A percentile compares a stretch with the other conserved stretches of the same genome.
Evolutionary conservation across 2,329 filamentous ascomycete species (phyloP).

Genomic region (Paecilomyces sp.): DNA sequence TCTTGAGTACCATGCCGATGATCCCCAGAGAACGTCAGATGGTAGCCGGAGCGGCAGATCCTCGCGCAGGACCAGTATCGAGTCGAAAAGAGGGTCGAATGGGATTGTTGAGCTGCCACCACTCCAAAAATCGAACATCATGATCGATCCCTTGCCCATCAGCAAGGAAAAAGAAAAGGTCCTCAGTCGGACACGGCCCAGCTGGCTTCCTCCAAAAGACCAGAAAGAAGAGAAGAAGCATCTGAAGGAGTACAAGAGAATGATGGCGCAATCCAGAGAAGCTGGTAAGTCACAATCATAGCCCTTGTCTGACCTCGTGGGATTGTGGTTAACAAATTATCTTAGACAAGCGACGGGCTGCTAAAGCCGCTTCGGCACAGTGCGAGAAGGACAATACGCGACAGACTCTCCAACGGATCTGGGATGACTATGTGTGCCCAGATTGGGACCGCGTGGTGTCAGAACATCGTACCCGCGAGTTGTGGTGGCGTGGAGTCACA

Average conservation of each 20-base stretch:
- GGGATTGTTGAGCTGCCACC: constrained; percentile 48
- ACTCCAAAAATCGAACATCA: constrained; percentile 55
- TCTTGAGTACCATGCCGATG: constrained; percentile 51
- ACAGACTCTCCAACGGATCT: constrained; percentile 51
- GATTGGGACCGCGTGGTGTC: constrained; percentile 51
- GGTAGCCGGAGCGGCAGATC: constrained; percentile 38
- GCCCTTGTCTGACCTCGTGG: not conserved
- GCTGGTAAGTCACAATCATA: constrained; percentile 35
- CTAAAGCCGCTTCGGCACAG: constrained; percentile 40
- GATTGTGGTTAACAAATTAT: constrained; percentile 6
- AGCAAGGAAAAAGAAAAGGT: constrained; percentile 62
- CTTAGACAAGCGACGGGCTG: constrained; percentile 43
- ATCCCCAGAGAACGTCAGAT: constrained; percentile 40
- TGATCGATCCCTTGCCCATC: constrained; percentile 59
- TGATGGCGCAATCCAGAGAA: constrained; percentile 58
- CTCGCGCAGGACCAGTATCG: constrained; percentile 28
- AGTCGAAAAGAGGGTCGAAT: constrained; percentile 30
- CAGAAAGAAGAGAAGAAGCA: constrained; percentile 87
- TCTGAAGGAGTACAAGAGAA: constrained; percentile 62
- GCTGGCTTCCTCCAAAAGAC: constrained; percentile 62
- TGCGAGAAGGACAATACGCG: constrained; percentile 46
- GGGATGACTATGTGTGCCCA: constrained; percentile 55
- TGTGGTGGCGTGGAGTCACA: constrained; percentile 59
- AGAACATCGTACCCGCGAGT: constrained; percentile 50
- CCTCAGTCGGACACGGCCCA: constrained; percentile 59